Conservation (phyloP, 257 asterid genomes). For the Avicennia marina region DNA sequence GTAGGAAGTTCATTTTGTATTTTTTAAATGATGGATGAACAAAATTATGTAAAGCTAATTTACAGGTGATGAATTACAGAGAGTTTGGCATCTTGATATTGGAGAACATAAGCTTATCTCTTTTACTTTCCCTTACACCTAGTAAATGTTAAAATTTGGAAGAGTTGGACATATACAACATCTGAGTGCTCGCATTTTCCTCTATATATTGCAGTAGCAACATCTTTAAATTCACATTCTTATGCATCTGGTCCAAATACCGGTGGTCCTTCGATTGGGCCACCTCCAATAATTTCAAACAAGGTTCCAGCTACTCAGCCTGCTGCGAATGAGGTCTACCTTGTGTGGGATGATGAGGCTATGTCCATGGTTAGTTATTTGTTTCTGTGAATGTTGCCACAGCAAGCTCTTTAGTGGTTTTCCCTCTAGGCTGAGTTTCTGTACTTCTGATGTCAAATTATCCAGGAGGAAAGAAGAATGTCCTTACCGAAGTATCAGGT, state of each 20-base stretch:
- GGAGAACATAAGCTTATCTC: no score
- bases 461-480: slow-evolving; percentile 97
- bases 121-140: slow-evolving; percentile 2
- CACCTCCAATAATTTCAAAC: slow-evolving; percentile 92
- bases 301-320: slow-evolving; percentile 82
- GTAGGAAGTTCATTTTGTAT: no score
- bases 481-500: slow-evolving; percentile 97
- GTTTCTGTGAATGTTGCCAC: slow-evolving; percentile 2
- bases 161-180: neutral
- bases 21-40: no score
- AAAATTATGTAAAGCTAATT: no score
- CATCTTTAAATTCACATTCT: slow-evolving; percentile 68
- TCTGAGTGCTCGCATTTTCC: slow-evolving; percentile 9
- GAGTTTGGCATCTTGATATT: neutral
- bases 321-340: slow-evolving; percentile 83
- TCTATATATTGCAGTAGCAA: slow-evolving; percentile 25
- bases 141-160: neutral
- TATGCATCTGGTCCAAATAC: slow-evolving; percentile 98
- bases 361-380: slow-evolving; percentile 84
- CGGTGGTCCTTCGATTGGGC: slow-evolving; percentile 91
- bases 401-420: neutral
- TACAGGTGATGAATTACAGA: no score
- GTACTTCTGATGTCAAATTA: slow-evolving; percentile 8
- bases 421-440: slow-evolving; percentile 8
- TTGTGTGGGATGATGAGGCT: slow-evolving; percentile 99